phyloP scores from a whole-genome alignment of 2,329 filamentous ascomycete genomes.

The Alternaria viburni region DNA sequence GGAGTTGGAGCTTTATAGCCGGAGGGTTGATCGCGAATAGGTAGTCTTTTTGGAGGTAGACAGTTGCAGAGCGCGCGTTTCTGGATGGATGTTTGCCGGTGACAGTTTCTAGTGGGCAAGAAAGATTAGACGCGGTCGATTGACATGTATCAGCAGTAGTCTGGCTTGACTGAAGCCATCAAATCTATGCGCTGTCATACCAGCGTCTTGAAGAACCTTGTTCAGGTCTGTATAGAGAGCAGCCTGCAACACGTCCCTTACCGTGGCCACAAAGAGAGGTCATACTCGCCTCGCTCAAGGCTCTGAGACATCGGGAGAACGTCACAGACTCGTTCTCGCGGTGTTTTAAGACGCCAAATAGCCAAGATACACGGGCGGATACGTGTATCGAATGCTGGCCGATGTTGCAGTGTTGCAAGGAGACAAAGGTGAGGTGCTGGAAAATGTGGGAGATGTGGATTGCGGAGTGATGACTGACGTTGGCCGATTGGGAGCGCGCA shows the following conservation, averaged over 20 bases:
- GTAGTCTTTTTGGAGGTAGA: background rate
- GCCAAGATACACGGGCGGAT: background rate
- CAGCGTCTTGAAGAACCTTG: background rate
- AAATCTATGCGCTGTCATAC: background rate
- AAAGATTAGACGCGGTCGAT: background rate
- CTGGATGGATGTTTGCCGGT: background rate
- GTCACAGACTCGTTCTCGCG: background rate
- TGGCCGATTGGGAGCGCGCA: slow-evolving; percentile 3
- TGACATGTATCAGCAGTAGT: background rate
- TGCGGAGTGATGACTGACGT: slow-evolving; percentile 6
- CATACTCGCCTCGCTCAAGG: background rate
- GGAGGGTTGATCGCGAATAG: background rate
- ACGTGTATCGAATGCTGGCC: background rate
- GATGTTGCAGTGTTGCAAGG: background rate
- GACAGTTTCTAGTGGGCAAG: background rate
- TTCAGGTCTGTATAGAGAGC: background rate
- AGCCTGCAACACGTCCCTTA: background rate
- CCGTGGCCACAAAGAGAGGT: background rate
- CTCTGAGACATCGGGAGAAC: background rate
- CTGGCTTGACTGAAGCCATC: background rate
- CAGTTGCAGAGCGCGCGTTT: background rate
- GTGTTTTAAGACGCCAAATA: background rate
- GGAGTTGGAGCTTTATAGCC: background rate
- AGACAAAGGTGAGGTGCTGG: background rate
- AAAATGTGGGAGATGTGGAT: background rate